Percentiles rank a stretch among this genome's conserved stretches.
Conservation (phyloP, 176 grass and related monocot species). For the Musa acuminata region DNA sequence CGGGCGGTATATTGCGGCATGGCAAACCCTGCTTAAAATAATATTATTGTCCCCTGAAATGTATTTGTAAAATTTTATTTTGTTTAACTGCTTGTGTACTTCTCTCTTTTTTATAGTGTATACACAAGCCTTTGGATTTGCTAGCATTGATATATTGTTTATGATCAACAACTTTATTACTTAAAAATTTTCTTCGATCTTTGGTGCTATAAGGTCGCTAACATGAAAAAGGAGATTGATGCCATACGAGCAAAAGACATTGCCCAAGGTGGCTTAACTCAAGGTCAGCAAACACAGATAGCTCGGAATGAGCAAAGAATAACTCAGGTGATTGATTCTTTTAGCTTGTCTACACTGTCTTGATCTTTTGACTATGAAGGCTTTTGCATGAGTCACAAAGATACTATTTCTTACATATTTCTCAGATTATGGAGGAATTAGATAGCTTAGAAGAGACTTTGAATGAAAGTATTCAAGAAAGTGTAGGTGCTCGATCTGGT, state of each 20-base stretch:
- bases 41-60: too few species aligned
- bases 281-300: conserved; percentile 99
- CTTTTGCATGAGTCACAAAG: not conserved
- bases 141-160: not conserved
- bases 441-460: conserved; percentile 96
- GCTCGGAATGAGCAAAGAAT: conserved; percentile 94
- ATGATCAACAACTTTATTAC: not conserved
- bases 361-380: not conserved
- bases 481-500: conserved; percentile 79
- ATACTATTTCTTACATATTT: conserved; percentile 25
- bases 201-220: conserved; percentile 46
- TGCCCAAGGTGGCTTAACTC: conserved; percentile 94
- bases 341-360: not conserved
- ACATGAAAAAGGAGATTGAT: conserved; percentile 99
- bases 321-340: conserved; percentile 46
- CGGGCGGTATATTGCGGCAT: too few species aligned
- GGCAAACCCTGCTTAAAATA: too few species aligned
- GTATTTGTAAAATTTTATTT: too few species aligned
- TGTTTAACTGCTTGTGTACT: not conserved
- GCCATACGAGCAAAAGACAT: conserved; percentile 89
- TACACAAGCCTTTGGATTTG: not conserved
- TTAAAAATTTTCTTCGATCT: not conserved
- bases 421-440: conserved; percentile 89
- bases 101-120: not conserved
- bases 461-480: conserved; percentile 96